Evolutionary conservation across 2,329 filamentous ascomycete species (phyloP).

Genomic region (Thermomyces lanuginosus): DNA sequence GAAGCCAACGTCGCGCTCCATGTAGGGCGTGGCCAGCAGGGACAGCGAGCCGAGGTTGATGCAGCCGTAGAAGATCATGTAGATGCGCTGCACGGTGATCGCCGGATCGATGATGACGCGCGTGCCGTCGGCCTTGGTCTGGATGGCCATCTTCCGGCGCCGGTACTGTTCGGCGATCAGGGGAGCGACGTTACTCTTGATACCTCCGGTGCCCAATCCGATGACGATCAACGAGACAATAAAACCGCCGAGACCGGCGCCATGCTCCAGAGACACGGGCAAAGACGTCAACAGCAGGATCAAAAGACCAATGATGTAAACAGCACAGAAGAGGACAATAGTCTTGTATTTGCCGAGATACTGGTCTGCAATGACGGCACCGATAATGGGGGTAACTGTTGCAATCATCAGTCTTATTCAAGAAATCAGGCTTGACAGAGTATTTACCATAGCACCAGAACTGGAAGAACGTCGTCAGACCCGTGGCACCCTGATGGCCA

Average conservation of each 20-base stretch:
- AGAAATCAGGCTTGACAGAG: neutral
- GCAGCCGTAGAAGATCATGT: constrained; percentile 59
- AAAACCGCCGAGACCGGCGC: constrained; percentile 39
- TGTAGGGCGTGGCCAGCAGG: constrained; percentile 48
- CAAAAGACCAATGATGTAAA: constrained; percentile 35
- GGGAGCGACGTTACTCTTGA: constrained; percentile 24
- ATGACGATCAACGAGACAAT: constrained; percentile 44
- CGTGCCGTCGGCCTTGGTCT: constrained; percentile 30
- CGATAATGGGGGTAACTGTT: constrained; percentile 38
- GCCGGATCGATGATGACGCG: constrained; percentile 50
- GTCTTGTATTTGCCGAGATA: constrained; percentile 47
- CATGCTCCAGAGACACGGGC: constrained; percentile 33
- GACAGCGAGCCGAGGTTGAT: constrained; percentile 60
- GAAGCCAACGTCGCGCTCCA: constrained; percentile 53
- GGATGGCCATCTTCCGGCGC: constrained; percentile 36
- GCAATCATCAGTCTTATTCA: neutral
- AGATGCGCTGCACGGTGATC: constrained; percentile 51
- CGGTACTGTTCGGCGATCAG: constrained; percentile 51
- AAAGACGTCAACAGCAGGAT: constrained; percentile 41
- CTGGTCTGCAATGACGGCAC: constrained; percentile 44
- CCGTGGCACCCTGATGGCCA: constrained; percentile 32
- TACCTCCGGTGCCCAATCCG: constrained; percentile 44
- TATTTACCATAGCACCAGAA: constrained; percentile 37
- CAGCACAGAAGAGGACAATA: constrained; percentile 24
- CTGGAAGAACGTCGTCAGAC: constrained; percentile 37